phyloP scores from a whole-genome alignment of 2,329 filamentous ascomycete genomes.

The Fusarium sp. region DNA sequence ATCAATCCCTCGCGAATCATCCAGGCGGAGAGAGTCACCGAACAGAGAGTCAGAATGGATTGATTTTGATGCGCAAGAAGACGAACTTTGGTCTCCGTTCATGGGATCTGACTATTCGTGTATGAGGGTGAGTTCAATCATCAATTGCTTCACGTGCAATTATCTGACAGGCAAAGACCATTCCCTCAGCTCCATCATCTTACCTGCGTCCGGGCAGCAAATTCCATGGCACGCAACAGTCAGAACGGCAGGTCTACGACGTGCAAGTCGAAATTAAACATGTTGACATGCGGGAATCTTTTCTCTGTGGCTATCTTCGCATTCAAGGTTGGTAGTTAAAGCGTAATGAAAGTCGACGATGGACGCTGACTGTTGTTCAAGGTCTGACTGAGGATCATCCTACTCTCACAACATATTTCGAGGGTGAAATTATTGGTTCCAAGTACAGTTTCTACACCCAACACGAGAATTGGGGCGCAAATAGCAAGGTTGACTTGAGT shows the following conservation, averaged over 20 bases:
- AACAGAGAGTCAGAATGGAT: conserved; percentile 41
- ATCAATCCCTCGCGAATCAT: conserved; percentile 22
- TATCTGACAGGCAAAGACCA: conserved; percentile 63
- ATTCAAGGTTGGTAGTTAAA: conserved; percentile 81
- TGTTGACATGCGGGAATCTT: conserved; percentile 93
- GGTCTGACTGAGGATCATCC: conserved; percentile 95
- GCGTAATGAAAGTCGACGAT: neutral
- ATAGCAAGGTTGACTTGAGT: conserved; percentile 88
- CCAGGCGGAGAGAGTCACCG: conserved; percentile 30
- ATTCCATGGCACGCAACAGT: conserved; percentile 92
- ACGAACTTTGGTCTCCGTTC: conserved; percentile 51
- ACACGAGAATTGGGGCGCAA: conserved; percentile 91
- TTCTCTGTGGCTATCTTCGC: conserved; percentile 92
- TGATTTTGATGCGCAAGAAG: conserved; percentile 45
- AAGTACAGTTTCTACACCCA: conserved; percentile 95
- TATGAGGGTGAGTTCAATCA: conserved; percentile 50
- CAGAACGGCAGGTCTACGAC: conserved; percentile 91
- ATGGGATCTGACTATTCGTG: conserved; percentile 56
- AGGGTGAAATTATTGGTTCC: conserved; percentile 95
- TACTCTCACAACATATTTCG: conserved; percentile 97
- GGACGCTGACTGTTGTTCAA: conserved; percentile 54
- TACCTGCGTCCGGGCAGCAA: conserved; percentile 88
- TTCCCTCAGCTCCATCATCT: conserved; percentile 85
- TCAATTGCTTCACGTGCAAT: neutral
- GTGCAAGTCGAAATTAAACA: conserved; percentile 98